Evolutionary conservation across 805 yeast genomes (phyloP), one percentile per base, ranked within the genome.

Genomic region (Candida piceae): DNA sequence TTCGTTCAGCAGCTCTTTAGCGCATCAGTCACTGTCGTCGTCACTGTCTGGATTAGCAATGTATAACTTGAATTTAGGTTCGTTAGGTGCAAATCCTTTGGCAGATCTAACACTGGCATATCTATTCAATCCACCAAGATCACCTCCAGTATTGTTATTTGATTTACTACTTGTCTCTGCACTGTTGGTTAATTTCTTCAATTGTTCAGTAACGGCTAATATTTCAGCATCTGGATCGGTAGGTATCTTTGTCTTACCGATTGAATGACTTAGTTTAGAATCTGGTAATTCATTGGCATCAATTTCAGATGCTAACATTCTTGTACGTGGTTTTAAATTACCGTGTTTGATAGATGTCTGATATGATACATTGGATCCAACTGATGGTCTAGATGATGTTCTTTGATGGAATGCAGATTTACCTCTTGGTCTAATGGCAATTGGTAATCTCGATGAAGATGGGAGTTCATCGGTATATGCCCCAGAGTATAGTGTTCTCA

Each of bases 301-400:
- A 25, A 83, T 79, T 55, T 83, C 93, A 17, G 82, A 74, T 2
- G 89, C 90, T 41, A 84, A 64, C 59, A 83, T 66, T 33, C 93
- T 68, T 45, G 82, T 67, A 31, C 86, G 69, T 18, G 83, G 84
- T 36, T 76, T 70, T 40, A 75, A 64, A 51, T 67, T 76, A 5
- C 83, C 82, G 52, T 78, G 83, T 50, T 76, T 78, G 53, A 77
- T 63, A 38, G 76, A 81, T 16, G 61, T 55, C 39, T 58, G 45
- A 26, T 41, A 46, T 39, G 67, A 48, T 46, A 35, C 39, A 9
- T 11, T 26, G 35, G n/a, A 26, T 22, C 29, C 17, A 13, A 33
- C 11, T 19, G 53, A 45, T 35, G 51, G 55, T 19, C 50, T 41
- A 7, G 59, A 54, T 10, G 57, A 19, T 48, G 64, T 41, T 49